phyloP scores from a whole-genome alignment of 306 rosid genomes.

The peach (Prunus persica) region DNA sequence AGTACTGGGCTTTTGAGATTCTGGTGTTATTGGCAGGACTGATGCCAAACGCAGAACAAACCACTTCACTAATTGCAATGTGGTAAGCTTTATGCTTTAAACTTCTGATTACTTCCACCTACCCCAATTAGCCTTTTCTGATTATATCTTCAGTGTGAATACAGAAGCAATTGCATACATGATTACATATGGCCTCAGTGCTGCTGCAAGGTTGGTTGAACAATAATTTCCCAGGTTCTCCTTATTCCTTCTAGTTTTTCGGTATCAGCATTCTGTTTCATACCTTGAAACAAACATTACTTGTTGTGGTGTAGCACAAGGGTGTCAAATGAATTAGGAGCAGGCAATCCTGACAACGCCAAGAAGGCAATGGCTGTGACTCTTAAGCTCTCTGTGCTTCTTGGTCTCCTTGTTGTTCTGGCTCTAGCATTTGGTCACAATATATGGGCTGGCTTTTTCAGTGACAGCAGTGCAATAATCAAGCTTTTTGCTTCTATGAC shows the following conservation, averaged over 20 bases:
- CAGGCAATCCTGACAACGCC: slow-evolving; percentile 52
- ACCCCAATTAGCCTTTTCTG: neutral
- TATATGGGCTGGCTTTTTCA: slow-evolving; percentile 64
- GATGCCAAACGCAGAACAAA: slow-evolving; percentile 55
- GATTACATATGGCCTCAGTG: slow-evolving; percentile 77
- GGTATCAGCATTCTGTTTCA: neutral
- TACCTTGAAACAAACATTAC: neutral
- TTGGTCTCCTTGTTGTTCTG: slow-evolving; percentile 40
- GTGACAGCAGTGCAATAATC: slow-evolving; percentile 38
- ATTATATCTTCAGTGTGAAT: slow-evolving; percentile 44
- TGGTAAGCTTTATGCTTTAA: slow-evolving; percentile 45
- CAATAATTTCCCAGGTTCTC: neutral
- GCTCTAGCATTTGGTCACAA: slow-evolving; percentile 58
- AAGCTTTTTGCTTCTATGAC: slow-evolving; percentile 63
- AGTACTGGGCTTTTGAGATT: slow-evolving; percentile 79
- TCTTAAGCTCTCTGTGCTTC: slow-evolving; percentile 65
- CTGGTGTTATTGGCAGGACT: slow-evolving; percentile 80
- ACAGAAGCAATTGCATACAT: slow-evolving; percentile 68
- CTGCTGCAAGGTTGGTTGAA: slow-evolving; percentile 67
- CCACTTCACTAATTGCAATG: slow-evolving; percentile 80
- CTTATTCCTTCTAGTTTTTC: neutral
- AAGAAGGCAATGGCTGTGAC: slow-evolving; percentile 70
- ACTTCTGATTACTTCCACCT: neutral
- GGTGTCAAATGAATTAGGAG: slow-evolving; percentile 89
- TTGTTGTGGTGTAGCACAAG: slow-evolving; percentile 51